phyloP scores from a whole-genome alignment of 352 stramenopile genomes.

The Globisporangium paddicum region DNA sequence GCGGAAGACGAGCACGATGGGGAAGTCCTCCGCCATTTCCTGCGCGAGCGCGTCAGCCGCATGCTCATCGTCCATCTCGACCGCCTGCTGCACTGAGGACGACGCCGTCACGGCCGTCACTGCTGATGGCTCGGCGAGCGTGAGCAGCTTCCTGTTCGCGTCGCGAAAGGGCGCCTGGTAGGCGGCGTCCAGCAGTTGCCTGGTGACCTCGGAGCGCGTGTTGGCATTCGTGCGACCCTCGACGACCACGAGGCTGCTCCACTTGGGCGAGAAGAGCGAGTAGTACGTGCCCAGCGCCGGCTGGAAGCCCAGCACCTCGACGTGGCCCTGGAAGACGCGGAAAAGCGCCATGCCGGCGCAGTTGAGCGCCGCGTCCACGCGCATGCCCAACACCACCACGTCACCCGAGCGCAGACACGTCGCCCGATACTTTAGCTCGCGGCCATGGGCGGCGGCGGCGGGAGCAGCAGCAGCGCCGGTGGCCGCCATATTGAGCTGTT shows the following conservation, averaged over 20 bases:
- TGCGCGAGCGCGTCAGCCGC: constrained; percentile 61
- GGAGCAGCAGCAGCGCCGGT: background rate
- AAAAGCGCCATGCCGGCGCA: constrained; percentile 75
- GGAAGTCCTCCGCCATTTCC: constrained; percentile 50
- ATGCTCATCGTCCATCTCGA: constrained; percentile 69
- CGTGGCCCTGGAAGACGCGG: constrained; percentile 76
- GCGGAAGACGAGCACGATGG: constrained; percentile 72
- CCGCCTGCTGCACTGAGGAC: background rate
- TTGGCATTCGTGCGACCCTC: constrained; percentile 21
- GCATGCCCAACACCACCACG: constrained; percentile 64
- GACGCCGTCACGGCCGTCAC: background rate
- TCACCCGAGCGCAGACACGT: constrained; percentile 50
- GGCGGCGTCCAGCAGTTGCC: constrained; percentile 21
- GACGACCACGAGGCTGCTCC: constrained; percentile 72
- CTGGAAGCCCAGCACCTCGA: constrained; percentile 64
- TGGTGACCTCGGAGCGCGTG: constrained; percentile 8
- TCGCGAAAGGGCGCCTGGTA: constrained; percentile 58
- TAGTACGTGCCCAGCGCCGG: constrained; percentile 72
- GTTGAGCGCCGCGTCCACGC: constrained; percentile 35
- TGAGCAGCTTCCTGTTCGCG: constrained; percentile 35
- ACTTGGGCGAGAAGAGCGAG: constrained; percentile 78
- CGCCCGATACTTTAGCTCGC: constrained; percentile 26
- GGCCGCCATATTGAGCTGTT: background rate
- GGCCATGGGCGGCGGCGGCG: background rate
- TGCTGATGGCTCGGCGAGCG: constrained; percentile 30